Conservation (phyloP, 106 monocot genomes). For the Gastrodia elata region DNA sequence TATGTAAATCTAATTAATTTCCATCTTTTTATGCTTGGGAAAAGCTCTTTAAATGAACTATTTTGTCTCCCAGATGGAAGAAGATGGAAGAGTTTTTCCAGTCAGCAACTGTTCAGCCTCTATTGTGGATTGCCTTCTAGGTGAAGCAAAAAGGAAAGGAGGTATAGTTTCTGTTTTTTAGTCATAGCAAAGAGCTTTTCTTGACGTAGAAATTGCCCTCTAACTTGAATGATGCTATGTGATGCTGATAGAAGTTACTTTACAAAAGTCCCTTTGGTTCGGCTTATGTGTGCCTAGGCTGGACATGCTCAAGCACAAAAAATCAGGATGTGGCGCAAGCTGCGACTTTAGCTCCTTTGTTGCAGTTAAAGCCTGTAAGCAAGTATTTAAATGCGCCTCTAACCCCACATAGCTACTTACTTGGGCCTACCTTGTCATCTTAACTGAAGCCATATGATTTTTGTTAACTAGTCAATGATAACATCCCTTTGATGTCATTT, state of each 20-base stretch:
- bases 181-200: not conserved
- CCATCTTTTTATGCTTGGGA: not conserved
- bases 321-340: no score
- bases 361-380: no score
- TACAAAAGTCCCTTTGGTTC: not conserved
- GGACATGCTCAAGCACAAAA: no score
- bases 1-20: not conserved
- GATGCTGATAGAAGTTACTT: not conserved
- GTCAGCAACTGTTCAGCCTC: conserved; percentile 72
- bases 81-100: conserved; percentile 98
- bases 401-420: no score
- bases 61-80: conserved; percentile 59
- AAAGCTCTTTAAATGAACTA: not conserved
- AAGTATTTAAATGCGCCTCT: no score
- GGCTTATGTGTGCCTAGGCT: no score
- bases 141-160: conserved; percentile 67
- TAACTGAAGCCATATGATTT: no score
- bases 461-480: no score
- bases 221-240: not conserved
- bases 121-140: conserved; percentile 83
- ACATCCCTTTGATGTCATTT: no score
- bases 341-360: no score
- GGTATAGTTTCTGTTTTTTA: conserved; percentile 28
- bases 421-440: no score
- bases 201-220: not conserved